Base-by-base conservation (phyloP, 768 basidiomycete genomes). In the Tylopilus sp. region DNA sequence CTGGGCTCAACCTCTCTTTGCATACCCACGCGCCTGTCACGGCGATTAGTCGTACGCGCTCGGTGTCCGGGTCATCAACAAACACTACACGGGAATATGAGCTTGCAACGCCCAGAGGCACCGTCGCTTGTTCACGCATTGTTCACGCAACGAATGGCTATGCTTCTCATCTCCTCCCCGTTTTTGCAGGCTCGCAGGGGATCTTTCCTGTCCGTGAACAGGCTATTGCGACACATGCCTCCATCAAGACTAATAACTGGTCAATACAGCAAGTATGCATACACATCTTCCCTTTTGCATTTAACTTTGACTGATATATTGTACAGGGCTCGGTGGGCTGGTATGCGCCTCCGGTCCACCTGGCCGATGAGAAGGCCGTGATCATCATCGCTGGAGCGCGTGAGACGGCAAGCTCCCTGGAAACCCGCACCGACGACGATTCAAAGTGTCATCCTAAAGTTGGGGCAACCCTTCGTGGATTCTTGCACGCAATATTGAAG, bases 121-220 rank as follows among this genome's bases (percentile, higher is more conserved):
- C 62, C 1, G 65, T 92, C 21, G 37, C 65, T 4, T 84, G 87
- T 56, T 68, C 91, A 94, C 64, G n/a, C n/a, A n/a, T n/a, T n/a
- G n/a, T n/a, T n/a, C n/a, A n/a, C n/a, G n/a, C n/a, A n/a, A n/a
- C n/a, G 91, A 97, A 97, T 61, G 94, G 76, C 0, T 94, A 95
- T 55, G 81, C 85, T 13, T 80, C 85, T 5, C 78, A 87, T 60
- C 79, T 96, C 30, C 74, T 97, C n/a, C 87, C 89, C 0, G 78
- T 83, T 53, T 64, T 93, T 26, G 61, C 74, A 9, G 82, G 84
- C 0, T 74, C 54, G 16, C 56, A 59, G 1, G 79, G 80, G 2
- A 83, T 92, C 48, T 70, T 87, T 5, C 91, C 89, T 0, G 82
- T 81, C 1, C 84, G 91, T 12, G 89, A 85, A 2, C 91, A 93